These are phyloP conservation scores for Cercospora zeae-maydis DNA, from an alignment of 2,329 filamentous ascomycete species.

Conservation along the genomic window DNA sequence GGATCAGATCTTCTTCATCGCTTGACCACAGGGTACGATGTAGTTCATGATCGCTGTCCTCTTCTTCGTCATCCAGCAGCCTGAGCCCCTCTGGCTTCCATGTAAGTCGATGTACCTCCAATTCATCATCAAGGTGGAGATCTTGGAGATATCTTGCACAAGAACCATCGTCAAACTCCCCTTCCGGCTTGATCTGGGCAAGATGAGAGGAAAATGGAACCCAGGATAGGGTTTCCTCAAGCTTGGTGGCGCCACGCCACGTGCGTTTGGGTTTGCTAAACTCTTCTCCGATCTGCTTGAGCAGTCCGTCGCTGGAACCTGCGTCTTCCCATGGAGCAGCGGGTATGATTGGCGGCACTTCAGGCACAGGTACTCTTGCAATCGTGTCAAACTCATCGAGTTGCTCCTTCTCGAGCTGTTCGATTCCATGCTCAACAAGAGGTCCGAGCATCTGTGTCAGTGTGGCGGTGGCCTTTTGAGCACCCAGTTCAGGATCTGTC, in stretches of 20 bases:
- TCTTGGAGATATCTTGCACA: conserved; percentile 38
- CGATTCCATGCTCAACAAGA: conserved; percentile 38
- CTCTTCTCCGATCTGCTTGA: conserved; percentile 21
- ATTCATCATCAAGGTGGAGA: conserved; percentile 33
- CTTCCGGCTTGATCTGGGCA: conserved; percentile 38
- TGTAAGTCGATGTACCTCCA: conserved; percentile 42
- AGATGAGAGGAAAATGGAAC: conserved; percentile 46
- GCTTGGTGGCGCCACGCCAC: conserved; percentile 43
- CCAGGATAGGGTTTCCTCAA: conserved; percentile 47
- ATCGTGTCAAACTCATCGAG: conserved; percentile 48
- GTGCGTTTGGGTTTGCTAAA: conserved; percentile 33
- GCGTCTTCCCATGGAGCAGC: conserved; percentile 47
- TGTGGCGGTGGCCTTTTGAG: conserved; percentile 34
- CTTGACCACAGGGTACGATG: conserved; percentile 9
- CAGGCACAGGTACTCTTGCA: conserved; percentile 48
- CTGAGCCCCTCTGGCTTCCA: conserved; percentile 51
- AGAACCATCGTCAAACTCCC: conserved; percentile 42
- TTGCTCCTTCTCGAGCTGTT: conserved; percentile 43
- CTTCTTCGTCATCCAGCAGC: conserved; percentile 41
- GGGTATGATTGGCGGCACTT: conserved; percentile 44
- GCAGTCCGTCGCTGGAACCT: conserved; percentile 31
- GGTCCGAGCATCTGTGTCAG: conserved; percentile 38
- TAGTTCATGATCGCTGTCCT: conserved; percentile 38
- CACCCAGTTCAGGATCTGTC: conserved; percentile 14
- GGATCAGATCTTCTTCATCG: conserved; percentile 9